phyloP scores from a whole-genome alignment of 495 filamentous ascomycete genomes.

The Pyronema domesticum region DNA sequence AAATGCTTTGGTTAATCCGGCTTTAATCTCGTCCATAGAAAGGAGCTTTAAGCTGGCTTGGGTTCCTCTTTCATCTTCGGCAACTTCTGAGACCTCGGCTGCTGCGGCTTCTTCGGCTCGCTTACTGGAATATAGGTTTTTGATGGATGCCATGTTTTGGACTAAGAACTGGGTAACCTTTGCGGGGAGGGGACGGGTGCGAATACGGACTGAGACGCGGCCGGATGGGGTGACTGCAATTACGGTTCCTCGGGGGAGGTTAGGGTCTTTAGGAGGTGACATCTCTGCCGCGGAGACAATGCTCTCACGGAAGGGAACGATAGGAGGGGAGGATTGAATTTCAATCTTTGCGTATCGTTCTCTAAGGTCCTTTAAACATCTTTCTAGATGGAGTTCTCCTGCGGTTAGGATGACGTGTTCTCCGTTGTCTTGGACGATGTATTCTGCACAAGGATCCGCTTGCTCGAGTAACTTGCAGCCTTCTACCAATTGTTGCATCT shows the following conservation, averaged over 20 bases:
- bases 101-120: slow-evolving; percentile 21
- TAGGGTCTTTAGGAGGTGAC: slow-evolving; percentile 69
- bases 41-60: slow-evolving; percentile 36
- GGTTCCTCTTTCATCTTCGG: slow-evolving; percentile 32
- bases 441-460: slow-evolving; percentile 88
- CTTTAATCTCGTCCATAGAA: slow-evolving; percentile 54
- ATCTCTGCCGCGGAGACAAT: slow-evolving; percentile 78
- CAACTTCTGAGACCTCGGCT: slow-evolving; percentile 26
- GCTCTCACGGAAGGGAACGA: slow-evolving; percentile 88
- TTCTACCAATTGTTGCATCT: slow-evolving; percentile 82
- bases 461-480: slow-evolving; percentile 79
- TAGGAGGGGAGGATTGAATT: slow-evolving; percentile 81
- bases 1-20: slow-evolving; percentile 49
- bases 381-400: slow-evolving; percentile 83
- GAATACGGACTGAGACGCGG: slow-evolving; percentile 58
- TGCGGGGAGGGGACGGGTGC: slow-evolving; percentile 62
- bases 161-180: slow-evolving; percentile 69
- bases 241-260: slow-evolving; percentile 71
- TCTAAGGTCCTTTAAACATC: slow-evolving; percentile 81
- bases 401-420: slow-evolving; percentile 93
- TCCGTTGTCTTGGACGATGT: slow-evolving; percentile 79
- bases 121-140: slow-evolving; percentile 48
- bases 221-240: slow-evolving; percentile 61
- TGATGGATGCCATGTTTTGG: slow-evolving; percentile 62
- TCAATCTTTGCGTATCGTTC: slow-evolving; percentile 91